phyloP scores from a whole-genome alignment of 2,329 filamentous ascomycete genomes.

The Tympanopsis confertula region DNA sequence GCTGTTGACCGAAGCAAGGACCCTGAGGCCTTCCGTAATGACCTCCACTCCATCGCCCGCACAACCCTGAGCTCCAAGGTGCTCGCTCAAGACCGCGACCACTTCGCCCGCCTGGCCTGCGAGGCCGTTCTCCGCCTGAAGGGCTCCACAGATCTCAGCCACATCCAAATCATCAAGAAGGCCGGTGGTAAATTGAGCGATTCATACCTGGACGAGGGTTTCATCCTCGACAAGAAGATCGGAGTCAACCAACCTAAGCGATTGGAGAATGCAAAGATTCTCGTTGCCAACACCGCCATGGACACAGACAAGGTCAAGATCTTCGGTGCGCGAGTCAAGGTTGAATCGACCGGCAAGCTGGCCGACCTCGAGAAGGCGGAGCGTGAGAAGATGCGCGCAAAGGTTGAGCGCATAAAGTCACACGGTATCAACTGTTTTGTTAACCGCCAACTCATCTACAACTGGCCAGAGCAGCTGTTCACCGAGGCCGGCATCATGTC shows the following conservation, averaged over 20 bases:
- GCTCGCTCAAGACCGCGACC: conserved; percentile 79
- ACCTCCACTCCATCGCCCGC: conserved; percentile 79
- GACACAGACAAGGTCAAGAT: conserved; percentile 99
- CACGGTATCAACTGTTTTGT: conserved; percentile 99
- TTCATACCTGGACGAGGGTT: conserved; percentile 94
- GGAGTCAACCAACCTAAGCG: conserved; percentile 97
- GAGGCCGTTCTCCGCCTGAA: conserved; percentile 85
- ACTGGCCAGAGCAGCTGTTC: conserved; percentile 99
- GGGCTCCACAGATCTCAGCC: conserved; percentile 83
- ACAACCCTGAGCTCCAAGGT: conserved; percentile 98
- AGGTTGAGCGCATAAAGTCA: conserved; percentile 97
- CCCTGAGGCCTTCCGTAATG: conserved; percentile 73
- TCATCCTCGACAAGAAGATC: conserved; percentile 98
- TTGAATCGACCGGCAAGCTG: conserved; percentile 88
- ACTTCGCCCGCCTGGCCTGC: conserved; percentile 80
- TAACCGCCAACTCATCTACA: conserved; percentile 98
- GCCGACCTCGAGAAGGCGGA: conserved; percentile 98
- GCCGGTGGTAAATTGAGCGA: conserved; percentile 93
- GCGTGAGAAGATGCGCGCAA: conserved; percentile 98
- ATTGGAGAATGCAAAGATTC: conserved; percentile 93
- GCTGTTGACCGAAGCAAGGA: conserved; percentile 85
- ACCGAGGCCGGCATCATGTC: conserved; percentile 95
- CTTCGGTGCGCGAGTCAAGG: conserved; percentile 93
- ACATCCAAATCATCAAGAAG: conserved; percentile 99
- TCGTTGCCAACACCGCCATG: conserved; percentile 97